These are phyloP conservation scores for Coriaria nepalensis DNA, from an alignment of 306 rosid genomes.

Conservation along the genomic window DNA sequence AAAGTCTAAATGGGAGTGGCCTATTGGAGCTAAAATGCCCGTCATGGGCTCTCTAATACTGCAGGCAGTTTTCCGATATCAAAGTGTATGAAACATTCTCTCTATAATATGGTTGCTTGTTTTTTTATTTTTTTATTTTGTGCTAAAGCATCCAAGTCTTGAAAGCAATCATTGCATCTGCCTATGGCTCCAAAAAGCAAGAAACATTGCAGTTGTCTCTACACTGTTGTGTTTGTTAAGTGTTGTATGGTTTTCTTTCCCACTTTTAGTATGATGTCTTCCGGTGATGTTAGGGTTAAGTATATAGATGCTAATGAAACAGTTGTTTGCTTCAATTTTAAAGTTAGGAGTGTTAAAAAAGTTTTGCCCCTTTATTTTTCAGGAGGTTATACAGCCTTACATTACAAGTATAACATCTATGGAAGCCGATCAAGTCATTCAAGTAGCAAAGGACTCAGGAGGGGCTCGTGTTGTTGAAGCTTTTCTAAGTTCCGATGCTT, in stretches of 20 bases:
- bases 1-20: slow-evolving; percentile 70
- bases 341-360: too few species aligned
- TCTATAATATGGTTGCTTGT: neutral
- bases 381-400: slow-evolving; percentile 66
- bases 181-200: too few species aligned
- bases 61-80: slow-evolving; percentile 47
- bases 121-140: neutral
- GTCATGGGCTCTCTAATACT: slow-evolving; percentile 78
- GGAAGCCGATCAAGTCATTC: slow-evolving; percentile 47
- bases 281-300: too few species aligned
- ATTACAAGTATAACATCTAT: slow-evolving; percentile 48
- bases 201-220: too few species aligned
- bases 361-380: slow-evolving; percentile 11
- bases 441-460: slow-evolving; percentile 44
- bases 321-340: too few species aligned
- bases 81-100: slow-evolving; percentile 21
- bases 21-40: slow-evolving; percentile 42
- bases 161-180: too few species aligned
- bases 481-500: slow-evolving; percentile 60
- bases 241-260: too few species aligned
- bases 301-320: too few species aligned
- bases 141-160: neutral
- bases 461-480: slow-evolving; percentile 86
- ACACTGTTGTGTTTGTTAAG: too few species aligned
- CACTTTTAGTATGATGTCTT: too few species aligned